Percentiles rank a stretch among this genome's conserved stretches.
Evolutionary conservation across 2,329 filamentous ascomycete species (phyloP).

Genomic region (Lachnum nothofagi): DNA sequence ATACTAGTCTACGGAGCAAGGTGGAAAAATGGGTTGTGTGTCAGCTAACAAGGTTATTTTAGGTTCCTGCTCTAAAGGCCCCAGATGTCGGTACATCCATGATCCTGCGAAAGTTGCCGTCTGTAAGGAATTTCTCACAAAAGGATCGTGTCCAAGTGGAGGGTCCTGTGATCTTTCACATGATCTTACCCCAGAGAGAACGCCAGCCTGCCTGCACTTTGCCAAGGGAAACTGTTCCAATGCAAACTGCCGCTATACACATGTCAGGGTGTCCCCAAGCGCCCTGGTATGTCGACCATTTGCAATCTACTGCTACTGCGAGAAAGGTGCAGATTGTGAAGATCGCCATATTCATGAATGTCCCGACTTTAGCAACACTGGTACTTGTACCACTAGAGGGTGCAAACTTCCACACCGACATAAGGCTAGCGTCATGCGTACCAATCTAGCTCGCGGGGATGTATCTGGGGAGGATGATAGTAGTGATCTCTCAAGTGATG

Average conservation of each 20-base stretch:
- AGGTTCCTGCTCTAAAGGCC: conserved; percentile 84
- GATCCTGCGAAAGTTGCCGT: conserved; percentile 81
- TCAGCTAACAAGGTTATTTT: conserved; percentile 32
- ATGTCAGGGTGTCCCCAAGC: conserved; percentile 70
- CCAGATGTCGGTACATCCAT: conserved; percentile 74
- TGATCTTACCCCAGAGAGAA: conserved; percentile 74
- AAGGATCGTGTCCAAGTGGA: conserved; percentile 70
- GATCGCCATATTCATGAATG: conserved; percentile 90
- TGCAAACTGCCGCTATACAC: conserved; percentile 76
- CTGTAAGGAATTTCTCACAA: conserved; percentile 81
- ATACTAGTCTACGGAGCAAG: conserved; percentile 18
- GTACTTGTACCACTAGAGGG: conserved; percentile 71
- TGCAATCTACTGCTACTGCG: conserved; percentile 82
- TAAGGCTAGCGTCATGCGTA: conserved; percentile 72
- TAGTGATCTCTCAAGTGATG: conserved; percentile 73
- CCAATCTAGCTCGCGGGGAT: conserved; percentile 46
- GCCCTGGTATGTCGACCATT: conserved; percentile 81
- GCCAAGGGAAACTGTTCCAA: conserved; percentile 87
- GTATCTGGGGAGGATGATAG: conserved; percentile 46
- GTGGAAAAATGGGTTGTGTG: conserved; percentile 21
- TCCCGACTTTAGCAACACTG: conserved; percentile 89
- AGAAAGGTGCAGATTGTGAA: conserved; percentile 69
- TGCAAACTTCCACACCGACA: conserved; percentile 86
- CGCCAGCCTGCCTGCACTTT: conserved; percentile 84
- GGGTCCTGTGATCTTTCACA: conserved; percentile 86